phyloP scores from a whole-genome alignment of 1,284 basidiomycete species.

The Macrocystidia cucumis region DNA sequence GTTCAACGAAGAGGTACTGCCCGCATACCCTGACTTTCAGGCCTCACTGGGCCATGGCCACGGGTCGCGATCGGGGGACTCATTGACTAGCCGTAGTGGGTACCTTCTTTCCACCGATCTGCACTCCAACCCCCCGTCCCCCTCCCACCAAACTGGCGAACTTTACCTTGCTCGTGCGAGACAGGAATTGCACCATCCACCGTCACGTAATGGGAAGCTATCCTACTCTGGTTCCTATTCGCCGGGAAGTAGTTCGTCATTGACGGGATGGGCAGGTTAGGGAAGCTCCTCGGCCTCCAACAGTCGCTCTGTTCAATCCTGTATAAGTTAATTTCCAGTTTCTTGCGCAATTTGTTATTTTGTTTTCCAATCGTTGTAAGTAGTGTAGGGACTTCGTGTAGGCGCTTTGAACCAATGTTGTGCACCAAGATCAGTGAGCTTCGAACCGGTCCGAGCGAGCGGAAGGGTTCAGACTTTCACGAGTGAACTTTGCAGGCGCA shows the following conservation, averaged over 20 bases:
- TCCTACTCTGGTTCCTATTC: constrained; percentile 15
- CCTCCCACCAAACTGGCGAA: constrained; percentile 11
- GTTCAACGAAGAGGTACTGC: constrained; percentile 23
- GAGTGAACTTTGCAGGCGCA: too few species aligned
- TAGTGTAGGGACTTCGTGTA: too few species aligned
- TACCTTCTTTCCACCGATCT: constrained; percentile 13
- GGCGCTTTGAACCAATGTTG: too few species aligned
- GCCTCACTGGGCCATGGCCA: too few species aligned
- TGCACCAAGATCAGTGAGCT: too few species aligned
- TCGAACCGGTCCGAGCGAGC: too few species aligned
- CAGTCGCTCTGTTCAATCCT: too few species aligned
- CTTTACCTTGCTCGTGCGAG: constrained; percentile 14
- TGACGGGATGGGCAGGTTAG: constrained; percentile 34
- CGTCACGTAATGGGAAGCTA: constrained; percentile 5
- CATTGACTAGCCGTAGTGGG: constrained; percentile 8
- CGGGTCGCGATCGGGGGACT: too few species aligned
- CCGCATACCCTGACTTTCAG: constrained; percentile 22
- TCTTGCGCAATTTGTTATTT: constrained; percentile 1
- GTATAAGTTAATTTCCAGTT: constrained; percentile 2
- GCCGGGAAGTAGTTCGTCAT: constrained; percentile 20
- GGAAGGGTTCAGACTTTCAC: too few species aligned
- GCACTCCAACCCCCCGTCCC: constrained; percentile 9
- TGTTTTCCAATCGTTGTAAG: too few species aligned
- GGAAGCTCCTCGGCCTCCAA: too few species aligned
- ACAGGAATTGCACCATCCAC: constrained; percentile 9